A percentile compares a stretch with the other conserved stretches of the same genome.
Conservation (phyloP, 2,329 filamentous ascomycete genomes). For the Teratosphaeria nubilosa region DNA sequence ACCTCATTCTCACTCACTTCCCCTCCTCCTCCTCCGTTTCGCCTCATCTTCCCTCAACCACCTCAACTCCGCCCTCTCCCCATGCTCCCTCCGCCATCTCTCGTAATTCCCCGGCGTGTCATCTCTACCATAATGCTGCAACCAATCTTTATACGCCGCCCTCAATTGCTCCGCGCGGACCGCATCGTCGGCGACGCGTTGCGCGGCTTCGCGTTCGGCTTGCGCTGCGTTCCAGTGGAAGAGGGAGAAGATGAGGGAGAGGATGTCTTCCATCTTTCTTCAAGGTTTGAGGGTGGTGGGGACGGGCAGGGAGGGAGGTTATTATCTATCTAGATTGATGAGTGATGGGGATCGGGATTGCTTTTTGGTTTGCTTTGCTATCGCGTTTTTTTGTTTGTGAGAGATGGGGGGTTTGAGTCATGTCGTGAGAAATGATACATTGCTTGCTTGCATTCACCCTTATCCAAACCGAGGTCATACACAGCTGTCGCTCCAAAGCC, state of each 20-base stretch:
- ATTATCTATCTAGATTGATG: not conserved
- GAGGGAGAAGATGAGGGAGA: not conserved
- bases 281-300: not conserved
- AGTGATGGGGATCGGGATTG: not conserved
- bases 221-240: not conserved
- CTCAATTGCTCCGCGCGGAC: not conserved
- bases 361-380: not conserved
- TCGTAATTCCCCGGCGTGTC: not conserved
- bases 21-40: not conserved
- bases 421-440: not conserved
- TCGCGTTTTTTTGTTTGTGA: not conserved
- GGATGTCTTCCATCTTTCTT: not conserved
- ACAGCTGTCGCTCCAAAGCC: not conserved
- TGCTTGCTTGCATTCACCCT: not conserved
- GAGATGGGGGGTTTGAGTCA: not conserved
- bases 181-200: not conserved
- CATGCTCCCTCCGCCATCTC: not conserved
- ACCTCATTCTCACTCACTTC: not conserved
- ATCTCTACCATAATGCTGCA: not conserved
- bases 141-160: not conserved
- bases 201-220: not conserved
- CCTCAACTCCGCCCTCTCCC: not conserved
- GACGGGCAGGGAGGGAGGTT: not conserved
- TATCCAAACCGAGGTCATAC: not conserved
- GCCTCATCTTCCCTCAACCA: not conserved